Evolutionary conservation across 2,329 filamentous ascomycete species (phyloP), one percentile per base, ranked within the genome.

Genomic region (Fusarium sp.): DNA sequence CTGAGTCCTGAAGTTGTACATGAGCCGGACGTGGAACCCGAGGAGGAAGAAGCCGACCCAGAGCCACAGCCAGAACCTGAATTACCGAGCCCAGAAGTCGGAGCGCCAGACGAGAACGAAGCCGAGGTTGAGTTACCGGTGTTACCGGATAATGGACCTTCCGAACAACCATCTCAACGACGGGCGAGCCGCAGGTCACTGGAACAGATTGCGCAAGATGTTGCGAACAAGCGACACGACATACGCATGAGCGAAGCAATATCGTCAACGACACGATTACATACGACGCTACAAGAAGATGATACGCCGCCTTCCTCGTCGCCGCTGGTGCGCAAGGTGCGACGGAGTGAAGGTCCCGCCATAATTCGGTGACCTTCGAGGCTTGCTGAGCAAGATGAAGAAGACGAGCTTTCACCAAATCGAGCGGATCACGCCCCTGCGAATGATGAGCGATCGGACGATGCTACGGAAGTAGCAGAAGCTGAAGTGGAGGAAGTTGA

Each of bases 181-280:
- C 75, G 61, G 8, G n/a, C 58, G 9, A 69, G 76, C 10, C 54
- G 57, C 4, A 57, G 48, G 5, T 63, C 74, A 1, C 50, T 75
- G 10, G 78, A 77, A 30, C 74, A 79, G 55, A 72, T 79, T 30
- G 50, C 35, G 6, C 74, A 91, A 74, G 90, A 88, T 62, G 89
- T 89, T 1, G 80, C 74, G 70, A 89, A 88, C 3, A 84, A 83
- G 14, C 81, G 87, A 54, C 83, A 84, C 31, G 82, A 77, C 7
- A 76, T 87, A 20, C 79, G 77, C 20, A 75, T 80, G 13, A 80
- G 78, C 38, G 81, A 79, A 1, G 80, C 80, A 4, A 66, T 84
- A 13, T 82, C 80, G 4, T 85, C 83, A 7, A 85, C 83, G 28
- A 78, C 81, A 1, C 81, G 82, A n/a, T 75, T 89, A 22, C 84